Evolutionary conservation across 208 protist genomes (phyloP), one percentile per base, ranked within the genome.

Genomic region (Leishmania tarentolae): DNA sequence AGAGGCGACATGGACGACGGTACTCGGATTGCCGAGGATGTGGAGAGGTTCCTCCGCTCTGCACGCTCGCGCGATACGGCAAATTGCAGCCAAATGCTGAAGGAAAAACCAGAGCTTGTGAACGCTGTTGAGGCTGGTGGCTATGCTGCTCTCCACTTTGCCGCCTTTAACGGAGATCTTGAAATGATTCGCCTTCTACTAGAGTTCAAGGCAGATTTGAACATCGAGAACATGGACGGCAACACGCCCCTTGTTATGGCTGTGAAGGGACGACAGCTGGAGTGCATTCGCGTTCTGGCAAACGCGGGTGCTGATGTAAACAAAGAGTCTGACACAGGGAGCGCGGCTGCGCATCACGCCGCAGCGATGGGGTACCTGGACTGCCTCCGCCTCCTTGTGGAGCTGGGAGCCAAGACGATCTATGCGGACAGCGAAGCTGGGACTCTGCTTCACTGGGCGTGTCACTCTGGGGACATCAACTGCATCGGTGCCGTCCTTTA

Each of bases 191-290:
- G 84, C 28, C 85, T 96, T 81, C 85, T 97, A 24, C 82, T 96
- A 9, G 82, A 87, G 28, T 79, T 90, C 80, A 89, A 90, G 69
- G 83, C 93, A 37, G 78, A 90, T 50, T 11, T 94, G 53, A 86
- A 94, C 46, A 52, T 92, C 11, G 90, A 87, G 78, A 97, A 97
- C 88, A 95, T 91, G 75, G 94, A 97, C 82, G 91, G 85, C 47
- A 98, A 97, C 83, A 92, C 95, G 21, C 92, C 95, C 1, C 80
- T 98, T 35, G 89, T 96, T 35, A 95, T 97, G 87, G 92, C 92
- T 7, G 92, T 94, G 44, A 96, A 95, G 83, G 89, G 88, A 11
- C 88, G 83, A 40, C 88, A 96, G 79, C 78, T 90, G 56, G 86
- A 88, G 31, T 83, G 90, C 17, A 92, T 97, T 31, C 87, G 87